Conservation (phyloP, 805 yeast genomes). For the Candida silvicultrix region DNA sequence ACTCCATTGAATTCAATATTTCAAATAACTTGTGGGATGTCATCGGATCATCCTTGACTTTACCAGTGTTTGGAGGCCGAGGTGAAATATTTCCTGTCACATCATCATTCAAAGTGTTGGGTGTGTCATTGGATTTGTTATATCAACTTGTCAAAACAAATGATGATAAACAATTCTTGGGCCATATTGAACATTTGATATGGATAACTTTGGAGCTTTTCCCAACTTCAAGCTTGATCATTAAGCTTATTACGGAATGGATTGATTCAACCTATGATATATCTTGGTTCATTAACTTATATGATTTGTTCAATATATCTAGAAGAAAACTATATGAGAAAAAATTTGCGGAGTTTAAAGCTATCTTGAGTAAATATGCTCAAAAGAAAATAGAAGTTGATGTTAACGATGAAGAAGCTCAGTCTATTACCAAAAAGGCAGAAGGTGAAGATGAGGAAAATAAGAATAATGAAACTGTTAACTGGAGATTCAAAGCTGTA, state of each 20-base stretch:
- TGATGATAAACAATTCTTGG: constrained; percentile 36
- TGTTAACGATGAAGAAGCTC: constrained; percentile 42
- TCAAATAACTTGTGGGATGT: constrained; percentile 26
- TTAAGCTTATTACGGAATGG: constrained; percentile 52
- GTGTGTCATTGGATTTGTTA: constrained; percentile 48
- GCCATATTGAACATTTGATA: constrained; percentile 42
- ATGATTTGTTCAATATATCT: constrained; percentile 39
- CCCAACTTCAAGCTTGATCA: constrained; percentile 37
- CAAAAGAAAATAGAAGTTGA: constrained; percentile 27
- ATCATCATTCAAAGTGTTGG: constrained; percentile 32
- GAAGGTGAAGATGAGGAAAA: constrained; percentile 8
- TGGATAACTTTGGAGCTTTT: constrained; percentile 53
- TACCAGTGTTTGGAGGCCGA: constrained; percentile 31
- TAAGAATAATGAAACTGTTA: constrained; percentile 41
- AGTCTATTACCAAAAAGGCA: constrained; percentile 28
- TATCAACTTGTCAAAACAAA: constrained; percentile 52
- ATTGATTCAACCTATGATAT: constrained; percentile 40
- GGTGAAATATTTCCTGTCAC: constrained; percentile 40
- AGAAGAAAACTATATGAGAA: constrained; percentile 36
- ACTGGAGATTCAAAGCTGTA: constrained; percentile 46
- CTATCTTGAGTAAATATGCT: constrained; percentile 30
- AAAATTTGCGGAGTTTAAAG: constrained; percentile 35
- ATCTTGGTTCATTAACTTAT: constrained; percentile 57
- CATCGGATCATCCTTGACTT: constrained; percentile 21
- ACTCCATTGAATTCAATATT: constrained; percentile 25